Conservation (phyloP, 805 yeast species). For the Sporopachydermia lactativora region DNA sequence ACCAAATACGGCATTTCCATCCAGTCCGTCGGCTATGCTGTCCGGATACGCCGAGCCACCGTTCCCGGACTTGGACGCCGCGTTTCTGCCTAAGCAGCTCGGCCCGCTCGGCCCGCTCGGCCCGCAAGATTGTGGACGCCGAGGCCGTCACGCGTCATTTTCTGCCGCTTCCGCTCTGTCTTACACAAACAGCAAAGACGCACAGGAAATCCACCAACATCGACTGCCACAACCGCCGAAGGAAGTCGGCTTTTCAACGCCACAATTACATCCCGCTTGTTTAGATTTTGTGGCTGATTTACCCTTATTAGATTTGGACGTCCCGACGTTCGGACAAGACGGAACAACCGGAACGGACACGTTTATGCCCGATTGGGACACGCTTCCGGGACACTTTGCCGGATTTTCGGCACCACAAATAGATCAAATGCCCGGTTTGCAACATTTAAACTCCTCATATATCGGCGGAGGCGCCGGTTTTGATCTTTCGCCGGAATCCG, state of each 20-base stretch:
- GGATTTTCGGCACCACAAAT: constrained; percentile 39
- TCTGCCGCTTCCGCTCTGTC: constrained; percentile 50
- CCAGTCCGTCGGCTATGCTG: constrained; percentile 6
- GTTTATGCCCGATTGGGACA: too few species aligned
- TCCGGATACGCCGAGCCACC: constrained; percentile 7
- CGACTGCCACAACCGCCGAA: constrained; percentile 39
- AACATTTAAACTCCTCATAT: constrained; percentile 13
- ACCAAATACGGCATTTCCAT: constrained; percentile 7
- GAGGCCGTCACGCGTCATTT: constrained; percentile 40
- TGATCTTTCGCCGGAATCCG: neutral
- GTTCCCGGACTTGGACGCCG: constrained; percentile 9
- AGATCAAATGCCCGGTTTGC: constrained; percentile 6
- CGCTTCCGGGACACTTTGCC: constrained; percentile 12
- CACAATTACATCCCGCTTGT: constrained; percentile 45
- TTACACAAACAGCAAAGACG: constrained; percentile 39
- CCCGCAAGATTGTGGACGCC: constrained; percentile 8
- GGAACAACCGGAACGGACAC: too few species aligned
- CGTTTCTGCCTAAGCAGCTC: constrained; percentile 8
- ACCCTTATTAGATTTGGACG: constrained; percentile 55
- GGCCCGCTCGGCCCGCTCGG: constrained; percentile 8
- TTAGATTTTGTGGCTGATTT: constrained; percentile 36
- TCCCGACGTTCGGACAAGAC: constrained; percentile 36
- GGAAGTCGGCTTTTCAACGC: constrained; percentile 73
- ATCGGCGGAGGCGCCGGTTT: constrained; percentile 3
- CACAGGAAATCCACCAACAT: constrained; percentile 21